Base-by-base conservation (phyloP, 176 grass and related monocot genomes). In the Aegilops longissima region DNA sequence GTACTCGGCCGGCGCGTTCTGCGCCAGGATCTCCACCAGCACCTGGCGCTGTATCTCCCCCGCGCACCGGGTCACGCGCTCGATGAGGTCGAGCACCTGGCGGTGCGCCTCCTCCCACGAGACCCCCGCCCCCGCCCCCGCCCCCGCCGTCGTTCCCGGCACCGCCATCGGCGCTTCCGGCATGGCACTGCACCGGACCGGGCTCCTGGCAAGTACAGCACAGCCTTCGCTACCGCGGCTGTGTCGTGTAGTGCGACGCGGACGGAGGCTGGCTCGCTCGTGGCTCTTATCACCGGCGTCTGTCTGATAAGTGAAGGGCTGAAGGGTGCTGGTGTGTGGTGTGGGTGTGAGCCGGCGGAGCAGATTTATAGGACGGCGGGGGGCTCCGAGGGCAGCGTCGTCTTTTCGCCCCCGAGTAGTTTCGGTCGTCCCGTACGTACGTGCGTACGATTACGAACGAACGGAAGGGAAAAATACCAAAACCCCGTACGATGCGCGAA, bases 1-100 rank as follows among this genome's bases (percentile, higher is more conserved):
- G 88, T 93, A 93, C 85, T 93, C 91, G 18, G 91, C 86, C n/a
- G 78, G 73, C 59, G 85, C 88, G 82, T 93, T 93, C 85, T 90
- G 88, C 72, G 8, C 20, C 66, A 93, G 49, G 78, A 93, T 93
- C 78, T 93, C 85, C 7, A 11, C 67, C 71, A 93, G 85, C 58
- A 88, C 66, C n/a, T 33, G 30, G 27, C 83, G 82, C 88, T 93
- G 91, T 47, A 69, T 39, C 73, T 44, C n/a, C 11, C 14, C 73
- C 8, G 91, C 65, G 42, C 4, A 67, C 78, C 72, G 3, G 47
- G 91, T 93, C 1, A 90, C 83, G 73, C 20, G 72, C 88, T 93
- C 88, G 85, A 93, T 93, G 88, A 85, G 87, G 58, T 85, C 86
- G 6, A 85, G 90, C 86, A 14, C 65, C 78, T 88, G 54, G 9